These are phyloP conservation scores for Eucalyptus cloeziana DNA, from an alignment of 345 rosid species.

Conservation along the genomic window DNA sequence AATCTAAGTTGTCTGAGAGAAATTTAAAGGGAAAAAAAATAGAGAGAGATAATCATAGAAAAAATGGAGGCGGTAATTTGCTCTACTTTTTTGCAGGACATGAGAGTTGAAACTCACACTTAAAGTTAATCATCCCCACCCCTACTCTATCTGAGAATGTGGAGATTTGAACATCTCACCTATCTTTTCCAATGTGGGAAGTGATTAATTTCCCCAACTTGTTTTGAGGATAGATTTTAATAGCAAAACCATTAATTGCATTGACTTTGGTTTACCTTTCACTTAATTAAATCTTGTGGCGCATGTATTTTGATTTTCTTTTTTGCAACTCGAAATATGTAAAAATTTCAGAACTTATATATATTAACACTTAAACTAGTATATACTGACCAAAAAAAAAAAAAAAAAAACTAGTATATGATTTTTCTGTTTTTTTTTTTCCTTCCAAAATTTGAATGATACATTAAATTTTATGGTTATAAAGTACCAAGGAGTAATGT, in stretches of 20 bases:
- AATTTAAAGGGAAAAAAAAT: neutral
- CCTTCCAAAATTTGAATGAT: neutral
- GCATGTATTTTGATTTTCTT: neutral
- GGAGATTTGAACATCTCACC: fast-evolving
- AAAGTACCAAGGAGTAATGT: neutral
- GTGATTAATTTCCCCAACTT: neutral
- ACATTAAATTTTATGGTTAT: neutral
- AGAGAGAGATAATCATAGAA: neutral
- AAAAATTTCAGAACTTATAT: neutral
- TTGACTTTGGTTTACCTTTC: neutral
- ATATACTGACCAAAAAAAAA: no score
- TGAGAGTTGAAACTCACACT: no score
- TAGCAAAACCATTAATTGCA: neutral
- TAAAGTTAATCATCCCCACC: no score
- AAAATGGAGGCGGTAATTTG: neutral
- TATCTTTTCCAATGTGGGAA: no score
- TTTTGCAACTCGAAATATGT: neutral
- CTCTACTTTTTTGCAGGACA: no score
- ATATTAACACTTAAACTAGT: neutral
- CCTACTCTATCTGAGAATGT: fast-evolving
- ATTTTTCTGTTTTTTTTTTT: neutral
- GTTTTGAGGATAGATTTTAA: neutral
- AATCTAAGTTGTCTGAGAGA: neutral
- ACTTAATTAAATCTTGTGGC: neutral
- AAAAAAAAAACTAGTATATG: neutral